Base-by-base conservation (phyloP, 106 monocot genomes). In the Acorus gramineus region DNA sequence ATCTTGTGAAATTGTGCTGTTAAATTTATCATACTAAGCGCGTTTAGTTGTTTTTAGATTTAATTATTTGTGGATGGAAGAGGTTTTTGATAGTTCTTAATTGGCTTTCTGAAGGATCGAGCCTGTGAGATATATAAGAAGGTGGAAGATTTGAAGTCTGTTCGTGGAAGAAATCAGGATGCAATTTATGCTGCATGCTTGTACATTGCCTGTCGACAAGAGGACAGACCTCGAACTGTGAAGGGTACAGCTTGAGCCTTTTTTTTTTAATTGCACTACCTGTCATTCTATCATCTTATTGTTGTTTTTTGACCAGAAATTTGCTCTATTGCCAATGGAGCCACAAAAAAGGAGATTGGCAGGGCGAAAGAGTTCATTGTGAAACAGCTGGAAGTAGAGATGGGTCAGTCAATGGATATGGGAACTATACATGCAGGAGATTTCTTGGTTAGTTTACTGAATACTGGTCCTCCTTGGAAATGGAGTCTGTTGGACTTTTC, bases 381-480 rank as follows among this genome's bases (percentile, higher is more conserved):
- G 13, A 71, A 71, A 56, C 71, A 64, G 63, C 63, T 71, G 55
- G 71, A 71, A 43, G 48, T 71, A 56, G 63, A 71, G 71, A 71
- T 71, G 71, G 71, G 71, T 55, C 54, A 71, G 42, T 62, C 71
- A 2, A 71, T 71, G 71, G 71, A 71, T 55, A 71, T 71, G 71
- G 55, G 71, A 3, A 63, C 71, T 14, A 63, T 71, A 48, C 53
- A 71, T 63, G 71, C 71, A 28, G 71, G 63, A 55, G 71, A 71
- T 57, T 71, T 71, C 42, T 42, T 71, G 55, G 69, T 69, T 11
- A 69, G 69, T 61, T 63, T 48, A 48, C 47, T 9, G 53, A 14
- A 47, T 11, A 11, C 63, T 45, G 55, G 12, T 51, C 44, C 8
- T 62, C 47, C 7, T 46, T 14, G 28, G 28, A 28, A 28, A 28